Evolutionary conservation across 176 grass and related monocot species (phyloP).

Genomic region (Cenchrus americanus): DNA sequence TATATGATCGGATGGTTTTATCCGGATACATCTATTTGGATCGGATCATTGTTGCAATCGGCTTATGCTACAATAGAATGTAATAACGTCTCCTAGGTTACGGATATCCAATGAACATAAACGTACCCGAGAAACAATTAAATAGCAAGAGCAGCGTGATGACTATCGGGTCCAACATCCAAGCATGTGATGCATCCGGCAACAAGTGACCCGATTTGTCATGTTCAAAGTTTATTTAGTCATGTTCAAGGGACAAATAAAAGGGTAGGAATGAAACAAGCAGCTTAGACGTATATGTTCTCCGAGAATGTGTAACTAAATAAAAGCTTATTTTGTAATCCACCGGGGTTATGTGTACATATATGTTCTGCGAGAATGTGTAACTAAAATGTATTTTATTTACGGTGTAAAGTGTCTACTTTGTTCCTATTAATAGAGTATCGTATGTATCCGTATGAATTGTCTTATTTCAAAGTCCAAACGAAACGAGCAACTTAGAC

Average conservation of each 20-base stretch:
- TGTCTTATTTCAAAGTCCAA: background rate
- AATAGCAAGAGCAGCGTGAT: background rate
- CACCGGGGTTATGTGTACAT: background rate
- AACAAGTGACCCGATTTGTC: background rate
- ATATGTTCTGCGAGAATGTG: background rate
- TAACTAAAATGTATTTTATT: background rate
- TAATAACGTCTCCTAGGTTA: background rate
- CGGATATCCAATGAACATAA: background rate
- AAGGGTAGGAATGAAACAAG: background rate
- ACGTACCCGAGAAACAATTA: background rate
- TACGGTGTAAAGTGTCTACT: background rate
- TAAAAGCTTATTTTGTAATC: background rate
- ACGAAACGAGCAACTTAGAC: background rate
- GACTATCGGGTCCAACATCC: too few relatives aligned
- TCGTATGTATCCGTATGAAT: background rate
- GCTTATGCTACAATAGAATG: background rate
- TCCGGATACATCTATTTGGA: conserved; percentile 1
- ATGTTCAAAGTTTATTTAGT: background rate
- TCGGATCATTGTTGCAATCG: background rate
- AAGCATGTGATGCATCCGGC: background rate
- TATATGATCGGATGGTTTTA: conserved; percentile 34
- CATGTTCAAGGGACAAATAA: background rate
- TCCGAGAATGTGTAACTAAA: background rate
- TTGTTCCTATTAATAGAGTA: background rate
- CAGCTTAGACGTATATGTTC: too few relatives aligned